Base-by-base conservation (phyloP, 345 rosid genomes). In the Ceriops zippeliana region DNA sequence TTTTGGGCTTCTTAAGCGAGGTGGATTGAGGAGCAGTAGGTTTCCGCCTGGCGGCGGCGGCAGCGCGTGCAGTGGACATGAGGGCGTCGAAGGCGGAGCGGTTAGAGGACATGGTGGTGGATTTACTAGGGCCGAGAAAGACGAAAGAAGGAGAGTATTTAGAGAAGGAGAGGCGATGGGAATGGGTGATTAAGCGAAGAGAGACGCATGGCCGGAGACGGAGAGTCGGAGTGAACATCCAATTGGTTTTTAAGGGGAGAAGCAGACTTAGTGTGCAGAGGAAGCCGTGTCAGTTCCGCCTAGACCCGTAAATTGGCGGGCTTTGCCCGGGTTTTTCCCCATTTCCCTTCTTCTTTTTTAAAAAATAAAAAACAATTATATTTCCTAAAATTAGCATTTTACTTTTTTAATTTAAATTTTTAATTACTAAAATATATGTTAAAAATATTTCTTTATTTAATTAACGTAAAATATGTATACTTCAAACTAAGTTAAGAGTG, bases 31-130 rank as follows among this genome's bases (percentile, higher is more conserved):
- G 79, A 7, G 86, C 63, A 2, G 68, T 74, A 35, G 84, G 51
- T 37, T 78, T 83, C 63, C 86, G 84, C 80, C 80, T 80, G 65
- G 70, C 57, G 21, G 86, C 89, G 57, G 86, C 85, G 6, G 59
- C 30, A 54, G 92, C 84, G 16, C 96, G 96, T 19, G 96, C 93
- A 8, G 61, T 73, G 66, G 98, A 83, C 97, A 91, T 95, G 65
- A 95, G 91, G 54, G 85, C 82, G 59, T 90, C 97, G 79, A 95
- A 91, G 57, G 91, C 97, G 8, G 91, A 86, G 37, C 88, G 97
- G 26, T 84, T 88, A 26, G 86, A 79, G 16, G 88, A 76, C 87
- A 84, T 83, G 58, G 78, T 27, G 8, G 58, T n/a, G 2, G 34
- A 15, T 17, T 52, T 68, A 61, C 35, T 20, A 54, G 79, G 73